These are phyloP conservation scores for Baorangia bicolor DNA, from an alignment of 768 basidiomycete genomes.

Conservation along the genomic window DNA sequence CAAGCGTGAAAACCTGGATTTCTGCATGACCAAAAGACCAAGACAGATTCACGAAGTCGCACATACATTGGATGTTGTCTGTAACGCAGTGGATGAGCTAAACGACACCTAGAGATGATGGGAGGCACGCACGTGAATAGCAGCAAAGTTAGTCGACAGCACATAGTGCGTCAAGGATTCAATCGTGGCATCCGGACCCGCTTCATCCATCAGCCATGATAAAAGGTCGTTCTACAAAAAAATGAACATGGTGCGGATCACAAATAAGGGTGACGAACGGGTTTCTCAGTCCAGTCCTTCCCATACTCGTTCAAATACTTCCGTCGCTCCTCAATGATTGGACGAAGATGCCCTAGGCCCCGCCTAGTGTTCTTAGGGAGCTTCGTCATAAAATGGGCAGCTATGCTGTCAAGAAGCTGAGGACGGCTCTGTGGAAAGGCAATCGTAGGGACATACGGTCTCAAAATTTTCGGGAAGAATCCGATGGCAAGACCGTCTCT, in stretches of 20 bases:
- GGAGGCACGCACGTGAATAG: slow-evolving; percentile 20
- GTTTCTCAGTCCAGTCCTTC: slow-evolving; percentile 29
- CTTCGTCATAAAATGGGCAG: slow-evolving; percentile 12
- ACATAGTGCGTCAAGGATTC: slow-evolving; percentile 12
- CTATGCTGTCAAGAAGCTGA: slow-evolving; percentile 11
- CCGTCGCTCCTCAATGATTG: slow-evolving; percentile 32
- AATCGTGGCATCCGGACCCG: neutral
- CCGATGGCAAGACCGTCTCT: slow-evolving; percentile 18
- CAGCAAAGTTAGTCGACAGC: slow-evolving; percentile 13
- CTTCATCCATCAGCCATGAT: slow-evolving; percentile 3
- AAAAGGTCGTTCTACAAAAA: slow-evolving; percentile 31
- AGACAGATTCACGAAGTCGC: neutral
- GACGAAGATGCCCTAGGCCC: slow-evolving; percentile 16
- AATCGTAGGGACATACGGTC: slow-evolving; percentile 25
- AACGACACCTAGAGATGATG: neutral
- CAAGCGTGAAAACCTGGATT: neutral
- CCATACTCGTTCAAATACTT: slow-evolving; percentile 24
- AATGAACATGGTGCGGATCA: neutral
- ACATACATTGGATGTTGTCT: neutral
- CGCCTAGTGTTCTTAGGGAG: neutral
- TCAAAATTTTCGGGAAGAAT: slow-evolving; percentile 33
- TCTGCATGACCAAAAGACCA: neutral
- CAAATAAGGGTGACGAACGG: slow-evolving; percentile 24
- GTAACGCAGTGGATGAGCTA: too few relatives aligned
- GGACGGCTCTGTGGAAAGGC: neutral